A percentile compares a stretch with the other conserved stretches of the same genome.
These are phyloP conservation scores for Sugiyamaella xylanicola DNA, from an alignment of 1,139 yeast species.

Conservation along the genomic window DNA sequence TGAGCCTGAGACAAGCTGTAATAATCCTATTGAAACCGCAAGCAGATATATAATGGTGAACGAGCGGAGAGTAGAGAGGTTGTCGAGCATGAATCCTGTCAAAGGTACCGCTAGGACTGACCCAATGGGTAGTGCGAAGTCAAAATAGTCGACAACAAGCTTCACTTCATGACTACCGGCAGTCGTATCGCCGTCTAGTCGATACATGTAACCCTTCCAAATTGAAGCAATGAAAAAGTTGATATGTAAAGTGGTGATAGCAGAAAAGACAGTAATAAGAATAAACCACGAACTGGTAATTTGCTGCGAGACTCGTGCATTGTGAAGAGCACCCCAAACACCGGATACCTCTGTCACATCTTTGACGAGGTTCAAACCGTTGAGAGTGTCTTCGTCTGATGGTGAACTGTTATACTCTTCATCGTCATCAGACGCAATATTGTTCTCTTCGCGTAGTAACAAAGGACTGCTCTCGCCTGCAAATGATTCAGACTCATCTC, in stretches of 20 bases:
- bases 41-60: conserved; percentile 54
- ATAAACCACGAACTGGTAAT: conserved; percentile 75
- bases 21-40: conserved; percentile 64
- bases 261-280: conserved; percentile 74
- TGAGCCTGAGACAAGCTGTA: conserved; percentile 51
- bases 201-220: conserved; percentile 71
- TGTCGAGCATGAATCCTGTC: conserved; percentile 80
- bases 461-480: conserved; percentile 17
- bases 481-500: conserved; percentile 13
- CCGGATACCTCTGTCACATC: conserved; percentile 58
- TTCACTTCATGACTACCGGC: conserved; percentile 47
- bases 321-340: conserved; percentile 83
- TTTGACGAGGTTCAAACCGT: conserved; percentile 31
- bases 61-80: conserved; percentile 62
- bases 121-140: conserved; percentile 82
- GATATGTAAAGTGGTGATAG: conserved; percentile 85
- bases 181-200: conserved; percentile 47
- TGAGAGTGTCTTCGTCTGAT: neutral
- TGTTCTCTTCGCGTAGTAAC: conserved; percentile 6
- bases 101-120: conserved; percentile 84
- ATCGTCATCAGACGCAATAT: conserved; percentile 1
- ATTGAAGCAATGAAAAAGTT: conserved; percentile 91
- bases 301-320: conserved; percentile 61
- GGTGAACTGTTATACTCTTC: neutral
- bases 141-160: conserved; percentile 71